Evolutionary conservation across 2,329 filamentous ascomycete species (phyloP), one percentile per base, ranked within the genome.

Genomic region (Aspergillus intermedius): DNA sequence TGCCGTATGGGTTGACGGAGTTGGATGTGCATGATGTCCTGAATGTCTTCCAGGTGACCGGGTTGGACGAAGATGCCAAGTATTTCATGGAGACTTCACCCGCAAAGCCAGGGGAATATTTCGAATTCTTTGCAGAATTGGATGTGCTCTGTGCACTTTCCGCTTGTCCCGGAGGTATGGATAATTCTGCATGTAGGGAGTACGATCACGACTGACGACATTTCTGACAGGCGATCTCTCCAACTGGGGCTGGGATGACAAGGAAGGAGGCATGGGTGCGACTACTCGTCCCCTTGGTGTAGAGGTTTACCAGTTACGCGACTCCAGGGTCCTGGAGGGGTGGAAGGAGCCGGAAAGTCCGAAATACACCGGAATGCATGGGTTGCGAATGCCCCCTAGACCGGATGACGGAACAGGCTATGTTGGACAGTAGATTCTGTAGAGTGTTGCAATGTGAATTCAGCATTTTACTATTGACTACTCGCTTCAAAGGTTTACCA

Each of bases 21-120:
- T 73, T 74, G 25, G 87, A 93, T 61, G 81, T 93, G 1, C 88
- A 94, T 60, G 88, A 94, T 64, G 88, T 94, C 0, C 76, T 94
- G 47, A 94, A 94, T 60, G 75, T 94, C 3, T 93, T 94, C 63
- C 88, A 94, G 65, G 87, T 91, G 5, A 93, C 88, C 0, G 87
- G 88, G 0, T 64, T 93, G 42, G 84, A 93, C 59, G 74, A 79
- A 46, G 61, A 84, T 51, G 87, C 86, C 0, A 78, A 82, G 46
- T 91, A 91, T 56, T 91, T 88, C 52, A 94, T 94, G 74, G 70
- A 73, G 45, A 66, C 74, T 7, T 75, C 66, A 23, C 75, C 75
- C 4, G 73, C 74, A 3, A 71, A 69, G 50, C 50, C 63, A 21
- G 71, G 70, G 21, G 73, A 76, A 49, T 82, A 77, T 48, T 80